phyloP scores from a whole-genome alignment of 2,329 filamentous ascomycete genomes.

The Clarireedia monteithiana region DNA sequence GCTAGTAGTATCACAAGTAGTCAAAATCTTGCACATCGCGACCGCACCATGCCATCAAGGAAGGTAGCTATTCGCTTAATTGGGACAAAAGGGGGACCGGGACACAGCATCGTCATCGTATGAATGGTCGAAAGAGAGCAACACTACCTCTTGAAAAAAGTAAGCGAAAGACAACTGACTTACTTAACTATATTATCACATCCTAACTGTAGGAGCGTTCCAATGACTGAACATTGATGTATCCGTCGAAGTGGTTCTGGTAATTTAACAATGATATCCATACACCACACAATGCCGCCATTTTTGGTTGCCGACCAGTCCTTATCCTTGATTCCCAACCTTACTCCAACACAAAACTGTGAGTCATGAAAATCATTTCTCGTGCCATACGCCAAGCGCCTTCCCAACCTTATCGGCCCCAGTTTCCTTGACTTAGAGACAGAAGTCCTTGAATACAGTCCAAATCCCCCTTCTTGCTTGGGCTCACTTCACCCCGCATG shows the following conservation, averaged over 20 bases:
- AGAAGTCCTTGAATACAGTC: conserved; percentile 86
- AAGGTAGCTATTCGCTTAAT: neutral
- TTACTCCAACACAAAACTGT: conserved; percentile 3
- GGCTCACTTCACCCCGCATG: conserved; percentile 59
- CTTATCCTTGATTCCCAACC: conserved; percentile 1
- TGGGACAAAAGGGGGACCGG: no score
- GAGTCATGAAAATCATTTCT: conserved; percentile 8
- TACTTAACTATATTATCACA: no score
- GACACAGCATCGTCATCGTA: no score
- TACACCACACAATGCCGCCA: neutral
- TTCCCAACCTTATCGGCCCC: conserved; percentile 41
- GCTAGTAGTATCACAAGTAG: no score
- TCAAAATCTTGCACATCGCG: conserved; percentile 3
- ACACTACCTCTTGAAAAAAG: no score
- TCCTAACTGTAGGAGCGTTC: neutral
- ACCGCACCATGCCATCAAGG: conserved; percentile 23
- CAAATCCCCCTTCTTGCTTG: conserved; percentile 70
- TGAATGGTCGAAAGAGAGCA: no score
- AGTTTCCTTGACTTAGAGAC: conserved; percentile 86
- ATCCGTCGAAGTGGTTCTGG: neutral
- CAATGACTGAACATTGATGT: conserved; percentile 1
- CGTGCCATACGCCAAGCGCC: neutral
- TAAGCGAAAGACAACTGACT: no score
- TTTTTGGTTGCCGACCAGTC: neutral
- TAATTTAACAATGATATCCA: neutral